These are phyloP conservation scores for Rhinocladiella mackenziei DNA, from an alignment of 2,329 filamentous ascomycete genomes.

Conservation along the genomic window DNA sequence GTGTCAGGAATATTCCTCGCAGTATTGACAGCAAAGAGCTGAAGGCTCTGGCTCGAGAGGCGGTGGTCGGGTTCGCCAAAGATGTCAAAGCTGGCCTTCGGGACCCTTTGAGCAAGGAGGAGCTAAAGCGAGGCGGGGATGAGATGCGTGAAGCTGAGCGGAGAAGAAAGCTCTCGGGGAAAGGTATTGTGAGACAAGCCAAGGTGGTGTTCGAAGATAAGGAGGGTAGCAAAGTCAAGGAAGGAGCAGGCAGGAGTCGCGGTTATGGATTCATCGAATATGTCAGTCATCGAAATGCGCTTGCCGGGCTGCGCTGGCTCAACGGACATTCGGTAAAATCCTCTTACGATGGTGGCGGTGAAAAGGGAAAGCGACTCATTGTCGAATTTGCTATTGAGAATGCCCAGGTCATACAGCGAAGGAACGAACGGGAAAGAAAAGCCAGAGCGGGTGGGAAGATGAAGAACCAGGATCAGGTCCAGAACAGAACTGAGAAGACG, in stretches of 20 bases:
- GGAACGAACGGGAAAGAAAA: slow-evolving; percentile 57
- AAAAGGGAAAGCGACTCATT: slow-evolving; percentile 83
- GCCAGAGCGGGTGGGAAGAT: slow-evolving; percentile 23
- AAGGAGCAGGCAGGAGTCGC: slow-evolving; percentile 76
- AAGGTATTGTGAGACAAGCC: slow-evolving; percentile 83
- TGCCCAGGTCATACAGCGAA: slow-evolving; percentile 83
- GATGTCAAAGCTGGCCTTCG: slow-evolving; percentile 79
- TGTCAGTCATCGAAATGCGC: slow-evolving; percentile 82
- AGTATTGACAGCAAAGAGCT: slow-evolving; percentile 79
- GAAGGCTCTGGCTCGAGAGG: slow-evolving; percentile 84
- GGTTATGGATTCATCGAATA: slow-evolving; percentile 99
- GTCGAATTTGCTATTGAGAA: slow-evolving; percentile 99
- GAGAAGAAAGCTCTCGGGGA: slow-evolving; percentile 73
- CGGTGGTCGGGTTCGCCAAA: slow-evolving; percentile 87
- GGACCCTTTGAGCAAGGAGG: slow-evolving; percentile 80
- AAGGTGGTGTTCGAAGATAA: slow-evolving; percentile 85
- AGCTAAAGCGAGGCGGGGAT: slow-evolving; percentile 72
- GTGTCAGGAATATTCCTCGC: slow-evolving; percentile 84
- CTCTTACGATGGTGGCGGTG: slow-evolving; percentile 41
- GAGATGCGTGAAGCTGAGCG: slow-evolving; percentile 77
- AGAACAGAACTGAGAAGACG: slow-evolving; percentile 50
- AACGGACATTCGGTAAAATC: slow-evolving; percentile 66
- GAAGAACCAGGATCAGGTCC: slow-evolving; percentile 25
- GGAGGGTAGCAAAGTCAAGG: slow-evolving; percentile 77
- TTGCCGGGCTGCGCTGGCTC: slow-evolving; percentile 91